A percentile compares a stretch with the other conserved stretches of the same genome.
These are phyloP conservation scores for Grifola frondosa DNA, from an alignment of 1,284 basidiomycete species.

Conservation along the genomic window DNA sequence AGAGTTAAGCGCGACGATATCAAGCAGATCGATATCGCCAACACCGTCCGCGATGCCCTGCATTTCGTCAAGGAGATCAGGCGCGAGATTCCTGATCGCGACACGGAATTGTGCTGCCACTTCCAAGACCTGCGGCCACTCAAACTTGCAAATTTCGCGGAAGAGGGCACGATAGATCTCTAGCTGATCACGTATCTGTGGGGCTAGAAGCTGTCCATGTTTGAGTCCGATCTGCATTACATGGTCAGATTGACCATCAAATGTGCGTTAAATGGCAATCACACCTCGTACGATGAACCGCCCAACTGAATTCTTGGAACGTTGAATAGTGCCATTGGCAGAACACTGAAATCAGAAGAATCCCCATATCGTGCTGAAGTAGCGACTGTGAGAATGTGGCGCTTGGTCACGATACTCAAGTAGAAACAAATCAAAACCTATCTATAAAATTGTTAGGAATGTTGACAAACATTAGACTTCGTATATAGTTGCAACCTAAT, in stretches of 20 bases:
- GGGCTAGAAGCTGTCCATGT: slow-evolving; percentile 29
- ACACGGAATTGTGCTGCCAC: slow-evolving; percentile 28
- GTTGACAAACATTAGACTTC: no score
- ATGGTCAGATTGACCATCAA: neutral
- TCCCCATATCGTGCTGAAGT: no score
- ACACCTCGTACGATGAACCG: slow-evolving; percentile 25
- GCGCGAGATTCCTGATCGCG: slow-evolving; percentile 27
- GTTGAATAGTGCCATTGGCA: no score
- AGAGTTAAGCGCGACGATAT: slow-evolving; percentile 37
- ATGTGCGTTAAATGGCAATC: slow-evolving; percentile 1
- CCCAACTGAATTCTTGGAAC: slow-evolving; percentile 19
- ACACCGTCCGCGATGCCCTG: slow-evolving; percentile 34
- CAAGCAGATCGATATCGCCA: slow-evolving; percentile 25
- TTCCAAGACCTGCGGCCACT: slow-evolving; percentile 31
- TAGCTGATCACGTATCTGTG: slow-evolving; percentile 32
- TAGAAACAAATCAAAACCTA: no score
- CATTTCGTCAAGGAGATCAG: slow-evolving; percentile 35
- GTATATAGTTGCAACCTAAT: neutral
- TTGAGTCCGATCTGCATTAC: slow-evolving; percentile 30
- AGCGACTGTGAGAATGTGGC: no score
- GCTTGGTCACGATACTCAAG: no score
- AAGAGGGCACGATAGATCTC: slow-evolving; percentile 34
- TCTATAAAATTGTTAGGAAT: no score
- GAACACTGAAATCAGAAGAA: no score
- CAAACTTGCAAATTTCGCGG: slow-evolving; percentile 29